Evolutionary conservation across 2,329 filamentous ascomycete species (phyloP), one percentile per base, ranked within the genome.

Genomic region (Ceratocystis ficicola): DNA sequence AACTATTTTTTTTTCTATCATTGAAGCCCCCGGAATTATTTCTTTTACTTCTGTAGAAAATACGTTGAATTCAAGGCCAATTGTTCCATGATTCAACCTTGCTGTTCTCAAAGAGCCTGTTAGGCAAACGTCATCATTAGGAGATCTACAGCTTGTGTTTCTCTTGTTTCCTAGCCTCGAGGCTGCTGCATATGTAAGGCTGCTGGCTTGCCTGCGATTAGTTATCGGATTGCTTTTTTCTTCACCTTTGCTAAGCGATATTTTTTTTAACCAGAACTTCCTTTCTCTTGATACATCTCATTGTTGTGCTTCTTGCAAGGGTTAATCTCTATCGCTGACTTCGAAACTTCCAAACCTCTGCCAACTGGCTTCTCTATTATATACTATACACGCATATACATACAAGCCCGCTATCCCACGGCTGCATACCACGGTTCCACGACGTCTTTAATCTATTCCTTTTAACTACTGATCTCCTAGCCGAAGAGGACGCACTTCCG

Each of bases 251-350:
- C n/a, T 22, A 25, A 15, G 7, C 25, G 25, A 7, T 30, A 6
- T 22, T 52, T 52, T n/a, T 52, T 50, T 22, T 15, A 41, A 41
- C 10, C 5, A 41, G 36, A 41, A 41, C 36, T 41, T 15, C 12
- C 10, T 3, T 41, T 41, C 36, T 41, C 3, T 1, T 25, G 48
- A 8, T 52, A 25, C 22, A 25, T 25, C 22, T 20, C 17, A 22
- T 22, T 48, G 46, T 22, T 48, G 46, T 22, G 48, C 48, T 52
- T 15, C 22, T n/a, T 57, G 52, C 52, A 57, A 57, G 52, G 52
- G 15, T 57, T 28, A 4, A 25, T 30, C 52, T 57, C 52, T n/a
- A 57, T 57, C 28, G 52, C 36, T n/a, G 52, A n/a, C 25, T 57
- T 52, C 48, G 28, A 25, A 12, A 52, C n/a, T 20, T n/a, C 5